Base-by-base conservation (phyloP, 306 rosid species). In the Lathyrus tuberosus region DNA sequence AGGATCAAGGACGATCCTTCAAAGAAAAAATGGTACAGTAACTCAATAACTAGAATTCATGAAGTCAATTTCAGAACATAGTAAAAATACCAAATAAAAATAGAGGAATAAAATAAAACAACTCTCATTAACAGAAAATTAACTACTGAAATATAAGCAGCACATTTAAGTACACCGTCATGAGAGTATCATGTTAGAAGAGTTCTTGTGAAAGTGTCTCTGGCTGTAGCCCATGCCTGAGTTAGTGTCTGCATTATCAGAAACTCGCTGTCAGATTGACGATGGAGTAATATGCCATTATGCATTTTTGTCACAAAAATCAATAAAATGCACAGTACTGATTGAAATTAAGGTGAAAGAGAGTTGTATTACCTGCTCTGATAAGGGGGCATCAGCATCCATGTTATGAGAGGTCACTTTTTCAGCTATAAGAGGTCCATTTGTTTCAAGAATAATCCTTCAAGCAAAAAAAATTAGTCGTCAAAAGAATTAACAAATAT, bases 371-470 rank as follows among this genome's bases (percentile, higher is more conserved):
- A 94, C 98, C 94, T 94, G 98, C 76, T 94, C 98, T 62, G 98
- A 87, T 84, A 90, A 86, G 53, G 97, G 91, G 38, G 97, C 97
- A 64, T 86, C 95, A 26, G 84, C 84, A 65, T 94, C 98, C 84
- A 90, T 72, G 74, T 70, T 87, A 62, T 91, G 97, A 49, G 89
- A 87, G 68, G 97, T 88, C 70, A 94, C 98, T 78, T 94, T 93
- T 65, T 96, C 94, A 5, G 89, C 92, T 46, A 94, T 90, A 62
- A 87, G 74, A 46, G 81, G 83, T 33, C 97, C 89, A 77, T 94
- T 96, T 56, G 97, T 94, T 84, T 94, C 97, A 54, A 94, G 98
- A 49, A 94, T 84, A 65, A 88, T 82, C 76, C 98, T 94, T 65
- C 53, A 30, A 76, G 42, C 3, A 31, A 28, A 33, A 9, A 42